Conservation (phyloP, 805 yeast species). For the Yamadazyma takamatsuzukensis region DNA sequence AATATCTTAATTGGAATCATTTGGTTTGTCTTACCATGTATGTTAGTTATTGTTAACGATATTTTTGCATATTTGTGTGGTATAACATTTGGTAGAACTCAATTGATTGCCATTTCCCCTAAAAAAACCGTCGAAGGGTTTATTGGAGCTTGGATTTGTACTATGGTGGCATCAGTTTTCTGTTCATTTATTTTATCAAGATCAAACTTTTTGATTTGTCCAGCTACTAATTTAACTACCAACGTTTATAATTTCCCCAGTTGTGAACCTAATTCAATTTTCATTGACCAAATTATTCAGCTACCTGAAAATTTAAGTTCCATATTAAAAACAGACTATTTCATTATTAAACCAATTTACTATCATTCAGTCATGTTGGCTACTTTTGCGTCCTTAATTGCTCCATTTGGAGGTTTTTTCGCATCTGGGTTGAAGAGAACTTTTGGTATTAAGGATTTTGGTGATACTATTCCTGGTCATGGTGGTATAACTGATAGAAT, state of each 20-base stretch:
- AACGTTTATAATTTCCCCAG: conserved; percentile 58
- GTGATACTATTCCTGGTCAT: conserved; percentile 98
- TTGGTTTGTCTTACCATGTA: conserved; percentile 92
- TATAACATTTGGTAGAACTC: conserved; percentile 91
- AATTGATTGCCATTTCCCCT: conserved; percentile 89
- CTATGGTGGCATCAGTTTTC: conserved; percentile 67
- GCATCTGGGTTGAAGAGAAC: conserved; percentile 98
- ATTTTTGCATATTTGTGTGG: conserved; percentile 97
- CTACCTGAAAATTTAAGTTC: conserved; percentile 67
- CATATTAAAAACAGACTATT: conserved; percentile 32
- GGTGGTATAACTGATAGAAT: conserved; percentile 97
- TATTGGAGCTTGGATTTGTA: conserved; percentile 95
- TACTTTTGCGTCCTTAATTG: conserved; percentile 92
- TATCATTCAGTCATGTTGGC: conserved; percentile 84
- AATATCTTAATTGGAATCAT: conserved; percentile 87
- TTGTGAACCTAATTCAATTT: conserved; percentile 89
- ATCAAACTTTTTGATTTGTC: conserved; percentile 80
- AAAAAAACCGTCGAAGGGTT: conserved; percentile 98
- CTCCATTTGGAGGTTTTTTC: conserved; percentile 98
- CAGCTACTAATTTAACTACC: conserved; percentile 65
- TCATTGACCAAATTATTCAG: conserved; percentile 71
- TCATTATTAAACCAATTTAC: conserved; percentile 80
- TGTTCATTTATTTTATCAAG: conserved; percentile 63
- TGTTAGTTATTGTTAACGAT: conserved; percentile 89
- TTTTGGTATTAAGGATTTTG: conserved; percentile 94